phyloP scores from a whole-genome alignment of 768 basidiomycete genomes.

The Amanita pseudoporphyria region DNA sequence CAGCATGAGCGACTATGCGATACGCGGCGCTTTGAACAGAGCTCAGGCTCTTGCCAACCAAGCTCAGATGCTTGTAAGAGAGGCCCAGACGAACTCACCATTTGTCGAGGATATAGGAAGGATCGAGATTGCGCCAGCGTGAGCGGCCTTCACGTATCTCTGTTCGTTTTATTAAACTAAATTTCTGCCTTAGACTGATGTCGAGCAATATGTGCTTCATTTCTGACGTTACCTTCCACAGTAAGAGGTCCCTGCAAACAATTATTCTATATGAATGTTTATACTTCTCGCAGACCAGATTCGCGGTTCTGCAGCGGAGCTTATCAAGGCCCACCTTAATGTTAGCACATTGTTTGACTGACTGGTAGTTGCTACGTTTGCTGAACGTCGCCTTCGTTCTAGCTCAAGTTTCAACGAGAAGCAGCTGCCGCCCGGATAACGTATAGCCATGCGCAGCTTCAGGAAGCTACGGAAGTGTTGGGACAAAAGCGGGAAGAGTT shows the following conservation, averaged over 20 bases:
- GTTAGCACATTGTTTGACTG: conserved; percentile 14
- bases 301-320: conserved; percentile 23
- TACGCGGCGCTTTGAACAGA: conserved; percentile 27
- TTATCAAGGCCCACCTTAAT: conserved; percentile 24
- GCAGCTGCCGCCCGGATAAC: conserved; percentile 22
- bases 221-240: conserved; percentile 32
- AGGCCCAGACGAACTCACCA: conserved; percentile 27
- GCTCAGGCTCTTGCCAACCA: conserved; percentile 27
- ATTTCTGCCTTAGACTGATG: conserved; percentile 19
- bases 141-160: neutral
- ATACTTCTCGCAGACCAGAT: conserved; percentile 25
- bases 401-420: conserved; percentile 25
- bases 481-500: conserved; percentile 20
- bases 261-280: conserved; percentile 6
- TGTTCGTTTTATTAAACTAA: no score
- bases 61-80: conserved; percentile 25
- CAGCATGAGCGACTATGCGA: conserved; percentile 32
- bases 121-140: conserved; percentile 31
- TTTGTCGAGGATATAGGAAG: conserved; percentile 27
- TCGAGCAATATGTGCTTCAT: conserved; percentile 32
- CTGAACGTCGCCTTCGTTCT: neutral
- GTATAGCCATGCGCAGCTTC: conserved; percentile 16
- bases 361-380: neutral
- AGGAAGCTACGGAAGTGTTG: conserved; percentile 14
- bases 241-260: conserved; percentile 17